Percentiles rank a stretch among this genome's conserved stretches.
Conservation (phyloP, 2,329 filamentous ascomycete species). For the Parafenestella ontariensis region DNA sequence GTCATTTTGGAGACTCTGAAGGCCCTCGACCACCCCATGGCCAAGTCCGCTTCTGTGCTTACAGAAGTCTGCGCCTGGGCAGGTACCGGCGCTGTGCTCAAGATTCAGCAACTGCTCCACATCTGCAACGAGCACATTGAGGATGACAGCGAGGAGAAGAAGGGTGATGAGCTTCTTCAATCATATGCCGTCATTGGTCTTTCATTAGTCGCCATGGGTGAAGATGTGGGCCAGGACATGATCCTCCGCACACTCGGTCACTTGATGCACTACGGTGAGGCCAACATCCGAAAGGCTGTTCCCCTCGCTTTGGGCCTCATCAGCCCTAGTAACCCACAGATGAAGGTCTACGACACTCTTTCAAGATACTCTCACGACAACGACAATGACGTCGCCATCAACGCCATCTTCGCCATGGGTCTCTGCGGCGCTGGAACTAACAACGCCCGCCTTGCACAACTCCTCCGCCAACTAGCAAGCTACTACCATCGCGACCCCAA, state of each 20-base stretch:
- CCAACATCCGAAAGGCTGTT: conserved; percentile 95
- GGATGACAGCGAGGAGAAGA: conserved; percentile 86
- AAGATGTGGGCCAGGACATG: conserved; percentile 99
- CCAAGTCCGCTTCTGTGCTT: conserved; percentile 91
- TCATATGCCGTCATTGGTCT: conserved; percentile 95
- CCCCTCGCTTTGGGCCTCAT: conserved; percentile 96
- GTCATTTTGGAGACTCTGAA: conserved; percentile 96
- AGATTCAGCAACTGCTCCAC: conserved; percentile 95
- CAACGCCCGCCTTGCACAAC: conserved; percentile 93
- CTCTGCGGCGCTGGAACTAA: conserved; percentile 96
- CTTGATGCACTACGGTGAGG: conserved; percentile 98
- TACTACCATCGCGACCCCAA: conserved; percentile 98
- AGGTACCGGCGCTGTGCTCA: conserved; percentile 93
- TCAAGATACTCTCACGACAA: conserved; percentile 99
- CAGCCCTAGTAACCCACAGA: conserved; percentile 97
- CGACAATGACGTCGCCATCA: conserved; percentile 96
- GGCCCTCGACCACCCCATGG: conserved; percentile 95
- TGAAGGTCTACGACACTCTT: conserved; percentile 99
- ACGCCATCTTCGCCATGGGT: conserved; percentile 99
- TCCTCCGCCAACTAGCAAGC: conserved; percentile 91
- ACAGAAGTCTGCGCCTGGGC: conserved; percentile 98
- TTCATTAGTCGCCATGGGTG: conserved; percentile 94
- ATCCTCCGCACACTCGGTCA: conserved; percentile 96
- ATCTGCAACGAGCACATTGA: conserved; percentile 98
- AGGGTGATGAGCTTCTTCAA: conserved; percentile 93